These are phyloP conservation scores for Fusarium miscanthi DNA, from an alignment of 2,329 filamentous ascomycete genomes.

Conservation along the genomic window DNA sequence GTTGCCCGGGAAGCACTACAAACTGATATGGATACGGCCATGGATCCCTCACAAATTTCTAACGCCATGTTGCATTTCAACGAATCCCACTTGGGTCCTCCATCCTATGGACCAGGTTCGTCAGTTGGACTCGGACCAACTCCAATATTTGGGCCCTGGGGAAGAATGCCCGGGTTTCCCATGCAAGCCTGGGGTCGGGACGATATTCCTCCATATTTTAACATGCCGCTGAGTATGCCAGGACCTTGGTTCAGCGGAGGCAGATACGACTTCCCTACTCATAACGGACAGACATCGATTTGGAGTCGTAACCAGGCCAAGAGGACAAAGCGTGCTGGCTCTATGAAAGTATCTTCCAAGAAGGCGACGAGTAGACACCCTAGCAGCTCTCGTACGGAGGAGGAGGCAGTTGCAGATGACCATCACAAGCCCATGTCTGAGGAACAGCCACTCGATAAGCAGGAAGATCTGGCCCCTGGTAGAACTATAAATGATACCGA, in stretches of 20 bases:
- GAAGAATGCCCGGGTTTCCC: constrained; percentile 17
- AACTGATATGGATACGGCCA: neutral
- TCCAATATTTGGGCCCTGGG: constrained; percentile 24
- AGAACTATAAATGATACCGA: constrained; percentile 31
- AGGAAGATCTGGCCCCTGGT: neutral
- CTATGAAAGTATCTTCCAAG: constrained; percentile 31
- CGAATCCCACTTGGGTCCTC: neutral
- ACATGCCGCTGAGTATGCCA: constrained; percentile 25
- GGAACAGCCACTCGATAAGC: neutral
- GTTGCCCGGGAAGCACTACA: neutral
- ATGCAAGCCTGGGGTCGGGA: constrained; percentile 35
- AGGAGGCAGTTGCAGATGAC: constrained; percentile 11
- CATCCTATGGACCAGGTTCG: neutral
- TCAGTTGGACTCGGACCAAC: neutral
- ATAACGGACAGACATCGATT: constrained; percentile 49
- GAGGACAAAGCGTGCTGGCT: constrained; percentile 31
- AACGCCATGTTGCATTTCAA: neutral
- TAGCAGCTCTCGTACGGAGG: neutral
- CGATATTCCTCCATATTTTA: constrained; percentile 37
- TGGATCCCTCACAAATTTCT: neutral
- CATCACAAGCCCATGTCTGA: neutral
- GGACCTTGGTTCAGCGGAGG: constrained; percentile 32
- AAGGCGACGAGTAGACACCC: neutral
- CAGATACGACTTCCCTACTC: constrained; percentile 49
- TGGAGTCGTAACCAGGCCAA: constrained; percentile 45